Conservation (phyloP, 1,284 basidiomycete genomes). For the Apiotrichum akiyoshidainum region DNA sequence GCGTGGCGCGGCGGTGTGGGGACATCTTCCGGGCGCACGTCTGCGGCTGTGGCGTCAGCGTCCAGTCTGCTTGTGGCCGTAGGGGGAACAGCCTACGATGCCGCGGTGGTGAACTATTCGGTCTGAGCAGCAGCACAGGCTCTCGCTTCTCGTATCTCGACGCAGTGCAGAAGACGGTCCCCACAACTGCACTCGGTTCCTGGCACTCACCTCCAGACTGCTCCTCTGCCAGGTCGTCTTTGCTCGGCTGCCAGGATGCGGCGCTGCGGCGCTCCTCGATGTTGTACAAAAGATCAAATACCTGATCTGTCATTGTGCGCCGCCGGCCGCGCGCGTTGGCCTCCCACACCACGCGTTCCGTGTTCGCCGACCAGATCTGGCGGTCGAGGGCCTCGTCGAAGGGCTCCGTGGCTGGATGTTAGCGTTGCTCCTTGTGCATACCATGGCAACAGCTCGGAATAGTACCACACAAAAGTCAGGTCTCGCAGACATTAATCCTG, state of each 20-base stretch:
- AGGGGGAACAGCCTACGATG: too few relatives aligned
- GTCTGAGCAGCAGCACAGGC: background rate
- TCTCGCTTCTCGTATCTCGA: background rate
- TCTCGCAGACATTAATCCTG: too few relatives aligned
- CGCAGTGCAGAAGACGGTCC: too few relatives aligned
- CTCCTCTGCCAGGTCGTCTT: slow-evolving; percentile 21
- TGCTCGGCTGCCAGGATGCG: slow-evolving; percentile 48
- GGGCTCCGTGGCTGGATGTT: slow-evolving; percentile 61
- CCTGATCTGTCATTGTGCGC: slow-evolving; percentile 58
- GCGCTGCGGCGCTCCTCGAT: slow-evolving; percentile 54
- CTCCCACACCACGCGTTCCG: slow-evolving; percentile 65
- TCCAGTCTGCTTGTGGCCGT: too few relatives aligned
- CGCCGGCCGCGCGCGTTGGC: slow-evolving; percentile 63
- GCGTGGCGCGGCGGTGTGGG: slow-evolving; percentile 37
- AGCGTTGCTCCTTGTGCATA: background rate
- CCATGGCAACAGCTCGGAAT: background rate
- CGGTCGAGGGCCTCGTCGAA: slow-evolving; percentile 77
- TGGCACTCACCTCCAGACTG: background rate
- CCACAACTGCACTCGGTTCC: too few relatives aligned
- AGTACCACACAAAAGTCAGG: too few relatives aligned
- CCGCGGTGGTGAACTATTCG: background rate
- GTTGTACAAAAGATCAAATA: slow-evolving; percentile 56
- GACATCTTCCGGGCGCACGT: slow-evolving; percentile 18
- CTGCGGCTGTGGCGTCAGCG: slow-evolving; percentile 1
- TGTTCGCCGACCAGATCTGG: slow-evolving; percentile 65